These are phyloP conservation scores for Wickerhamiella infanticola DNA, from an alignment of 1,139 yeast species.

Conservation along the genomic window DNA sequence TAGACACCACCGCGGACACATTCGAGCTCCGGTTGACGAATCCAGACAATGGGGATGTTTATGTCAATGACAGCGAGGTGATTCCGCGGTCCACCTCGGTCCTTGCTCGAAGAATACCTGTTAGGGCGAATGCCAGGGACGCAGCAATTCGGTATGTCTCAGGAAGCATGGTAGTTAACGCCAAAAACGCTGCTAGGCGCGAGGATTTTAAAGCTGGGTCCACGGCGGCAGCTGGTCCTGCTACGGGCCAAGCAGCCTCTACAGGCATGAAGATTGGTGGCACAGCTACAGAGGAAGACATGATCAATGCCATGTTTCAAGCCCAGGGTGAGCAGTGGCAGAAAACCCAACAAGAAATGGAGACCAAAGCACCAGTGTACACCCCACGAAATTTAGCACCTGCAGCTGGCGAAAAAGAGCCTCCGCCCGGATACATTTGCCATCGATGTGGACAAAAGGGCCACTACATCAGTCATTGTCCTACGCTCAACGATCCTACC, in stretches of 20 bases:
- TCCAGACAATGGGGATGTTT: slow-evolving; percentile 41
- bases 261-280: not conserved
- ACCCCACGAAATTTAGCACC: slow-evolving; percentile 10
- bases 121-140: slow-evolving; percentile 31
- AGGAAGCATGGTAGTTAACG: slow-evolving; percentile 11
- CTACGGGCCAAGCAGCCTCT: slow-evolving; percentile 1
- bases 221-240: not conserved
- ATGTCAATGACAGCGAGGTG: slow-evolving; percentile 68
- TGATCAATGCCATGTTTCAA: slow-evolving; percentile 79
- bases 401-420: slow-evolving; percentile 41
- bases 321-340: slow-evolving; percentile 92
- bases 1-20: slow-evolving; percentile 64
- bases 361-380: slow-evolving; percentile 31
- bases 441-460: slow-evolving; percentile 94
- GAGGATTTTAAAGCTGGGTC: slow-evolving; percentile 16
- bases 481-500: slow-evolving; percentile 81
- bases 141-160: slow-evolving; percentile 47
- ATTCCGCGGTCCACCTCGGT: slow-evolving; percentile 81
- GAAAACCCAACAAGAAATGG: slow-evolving; percentile 81
- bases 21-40: slow-evolving; percentile 64
- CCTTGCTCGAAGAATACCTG: slow-evolving; percentile 66
- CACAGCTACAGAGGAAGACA: slow-evolving; percentile 59
- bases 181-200: slow-evolving; percentile 19
- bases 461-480: slow-evolving; percentile 94
- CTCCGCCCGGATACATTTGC: slow-evolving; percentile 93